A percentile compares a stretch with the other conserved stretches of the same genome.
Conservation (phyloP, 2,329 filamentous ascomycete genomes). For the Purpureocillium takamizusanense region DNA sequence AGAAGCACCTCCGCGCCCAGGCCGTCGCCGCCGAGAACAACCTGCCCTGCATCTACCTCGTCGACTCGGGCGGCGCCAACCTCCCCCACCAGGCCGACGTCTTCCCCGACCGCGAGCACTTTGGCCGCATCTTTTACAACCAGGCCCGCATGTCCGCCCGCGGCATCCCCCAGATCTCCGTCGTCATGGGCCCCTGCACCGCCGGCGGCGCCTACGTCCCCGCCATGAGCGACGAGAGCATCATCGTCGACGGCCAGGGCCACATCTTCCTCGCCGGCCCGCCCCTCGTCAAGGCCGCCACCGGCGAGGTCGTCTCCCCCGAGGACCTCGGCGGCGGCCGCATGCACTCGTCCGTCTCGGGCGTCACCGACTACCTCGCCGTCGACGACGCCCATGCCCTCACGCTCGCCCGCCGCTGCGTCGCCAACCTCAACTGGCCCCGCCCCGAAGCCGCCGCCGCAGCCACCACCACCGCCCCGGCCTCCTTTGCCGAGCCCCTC, state of each 20-base stretch:
- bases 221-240: constrained; percentile 94
- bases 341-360: constrained; percentile 83
- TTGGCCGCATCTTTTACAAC: constrained; percentile 97
- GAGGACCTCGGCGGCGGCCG: constrained; percentile 87
- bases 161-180: constrained; percentile 86
- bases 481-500: constrained; percentile 62
- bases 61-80: constrained; percentile 92
- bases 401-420: constrained; percentile 71
- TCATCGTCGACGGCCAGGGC: constrained; percentile 93
- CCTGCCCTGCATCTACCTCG: constrained; percentile 80
- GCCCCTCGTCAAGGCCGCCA: constrained; percentile 90
- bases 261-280: constrained; percentile 95
- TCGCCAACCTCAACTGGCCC: constrained; percentile 88
- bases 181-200: constrained; percentile 96
- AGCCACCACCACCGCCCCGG: constrained; percentile 23
- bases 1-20: constrained; percentile 92
- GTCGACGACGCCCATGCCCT: constrained; percentile 91
- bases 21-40: constrained; percentile 84
- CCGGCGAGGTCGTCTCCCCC: constrained; percentile 81
- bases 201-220: constrained; percentile 94
- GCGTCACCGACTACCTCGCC: constrained; percentile 90
- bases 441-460: constrained; percentile 28
- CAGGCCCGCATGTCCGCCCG: constrained; percentile 85
- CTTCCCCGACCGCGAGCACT: constrained; percentile 90
- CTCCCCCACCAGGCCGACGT: constrained; percentile 92